Base-by-base conservation (phyloP, 2,329 filamentous ascomycete species). In the Elsinoe batatas region DNA sequence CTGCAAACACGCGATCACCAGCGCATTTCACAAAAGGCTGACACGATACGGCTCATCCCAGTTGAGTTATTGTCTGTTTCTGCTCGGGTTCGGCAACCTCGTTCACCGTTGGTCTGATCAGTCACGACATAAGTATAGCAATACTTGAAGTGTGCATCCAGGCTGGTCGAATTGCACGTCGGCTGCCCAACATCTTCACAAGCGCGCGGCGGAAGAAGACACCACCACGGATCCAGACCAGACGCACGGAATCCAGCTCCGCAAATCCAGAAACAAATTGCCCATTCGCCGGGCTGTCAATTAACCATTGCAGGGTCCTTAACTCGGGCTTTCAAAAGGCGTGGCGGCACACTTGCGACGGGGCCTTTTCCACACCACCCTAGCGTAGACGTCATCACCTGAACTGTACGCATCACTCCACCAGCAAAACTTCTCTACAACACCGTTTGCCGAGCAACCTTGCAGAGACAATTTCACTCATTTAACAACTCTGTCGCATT, bases 361-460 rank as follows among this genome's bases (percentile, higher is more conserved):
- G 47, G 47, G 47, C 17, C 44, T 49, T 35, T 35, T 35, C 26
- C 44, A 49, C 44, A 49, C 40, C 40, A 44, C 47, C 30, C 37
- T 51, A 51, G 47, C 47, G 47, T 51, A 51, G 47, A 51, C 47
- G 47, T 51, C 47, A 51, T 51, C 47, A 51, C 17, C 47, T 51
- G 7, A 35, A 35, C 47, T 51, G 47, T 51, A 51, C 47, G 47
- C 47, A 51, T 51, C 47, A 51, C 47, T 51, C 47, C 47, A 20
- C 47, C 47, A 51, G 32, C 47, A 51, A 51, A 51, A 49, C 44
- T 51, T 38, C 47, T 36, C 15, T 18, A 15, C 26, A 51, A n/a
- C 47, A 51, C 26, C 47, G 47, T 51, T 51, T 51, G 32, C 47
- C 47, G 47, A 51, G 20, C 10, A 22, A 38, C 32, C 30, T 26